Base-by-base conservation (phyloP, 2,329 filamentous ascomycete species). In the Fusarium penzigii region DNA sequence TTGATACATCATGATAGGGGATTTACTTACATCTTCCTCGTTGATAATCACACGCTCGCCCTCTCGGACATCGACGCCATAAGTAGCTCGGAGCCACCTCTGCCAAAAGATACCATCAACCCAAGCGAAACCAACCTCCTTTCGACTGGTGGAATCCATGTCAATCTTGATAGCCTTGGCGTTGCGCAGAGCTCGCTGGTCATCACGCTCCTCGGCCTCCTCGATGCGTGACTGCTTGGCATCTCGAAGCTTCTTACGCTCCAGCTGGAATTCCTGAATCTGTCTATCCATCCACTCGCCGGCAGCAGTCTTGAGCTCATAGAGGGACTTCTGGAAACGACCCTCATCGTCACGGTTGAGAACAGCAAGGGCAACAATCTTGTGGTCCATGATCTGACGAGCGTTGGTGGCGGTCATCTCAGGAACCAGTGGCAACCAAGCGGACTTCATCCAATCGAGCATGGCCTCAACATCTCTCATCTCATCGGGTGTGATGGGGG, bases 201-300 rank as follows among this genome's bases (percentile, higher is more conserved):
- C 94, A 64, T 90, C 87, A 45, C 92, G 88, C 70, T 97, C 93
- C 69, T 97, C 89, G 5, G 94, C 95, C 72, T 99, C 94, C 70
- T 99, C 94, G 49, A 99, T 94, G 44, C 93, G 86, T 57, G 97
- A 79, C 70, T 97, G 92, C 77, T 99, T 99, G 6, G 92, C 87
- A 71, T 97, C 92, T 47, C 94, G 87, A 44, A 97, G 80, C 71
- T 96, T 94, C 75, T 97, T 91, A 51, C 93, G 82, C 73, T 97
- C 93, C 14, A 95, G 84, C 70, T 96, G 90, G 79, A 96, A 97
- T 39, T 91, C 81, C 62, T 93, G 87, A 16, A 90, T 88, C 72
- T 97, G 90, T 75, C 95, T 94, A 71, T 97, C 93, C 83, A 97
- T 96, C 92, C 94, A 99, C 71, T 97, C 94, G 55, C 92, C 82